phyloP scores from a whole-genome alignment of 2,329 filamentous ascomycete species.

The Dothideomycetes sp. region DNA sequence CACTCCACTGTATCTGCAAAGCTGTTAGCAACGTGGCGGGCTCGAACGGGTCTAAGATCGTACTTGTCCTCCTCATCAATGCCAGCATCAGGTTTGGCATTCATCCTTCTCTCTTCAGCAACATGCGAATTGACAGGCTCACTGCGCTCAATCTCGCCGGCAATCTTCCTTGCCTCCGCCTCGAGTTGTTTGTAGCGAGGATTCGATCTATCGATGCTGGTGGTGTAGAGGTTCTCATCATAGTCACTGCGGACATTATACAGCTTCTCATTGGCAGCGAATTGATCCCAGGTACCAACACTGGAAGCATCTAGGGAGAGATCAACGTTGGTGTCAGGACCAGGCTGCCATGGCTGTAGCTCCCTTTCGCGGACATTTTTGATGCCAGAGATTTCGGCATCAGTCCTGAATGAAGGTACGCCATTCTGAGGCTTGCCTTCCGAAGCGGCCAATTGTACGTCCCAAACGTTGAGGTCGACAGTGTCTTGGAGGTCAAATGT shows the following conservation, averaged over 20 bases:
- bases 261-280: slow-evolving; percentile 74
- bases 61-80: slow-evolving; percentile 88
- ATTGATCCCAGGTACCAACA: slow-evolving; percentile 70
- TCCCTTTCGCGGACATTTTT: slow-evolving; percentile 52
- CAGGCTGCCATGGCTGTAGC: slow-evolving; percentile 73
- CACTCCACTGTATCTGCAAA: slow-evolving; percentile 89
- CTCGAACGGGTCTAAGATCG: slow-evolving; percentile 16
- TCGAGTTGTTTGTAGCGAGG: slow-evolving; percentile 70
- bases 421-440: slow-evolving; percentile 46
- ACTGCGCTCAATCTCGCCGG: slow-evolving; percentile 77
- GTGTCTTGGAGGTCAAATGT: slow-evolving; percentile 52
- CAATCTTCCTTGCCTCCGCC: slow-evolving; percentile 71
- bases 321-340: slow-evolving; percentile 44
- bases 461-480: slow-evolving; percentile 42
- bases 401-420: slow-evolving; percentile 66
- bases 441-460: slow-evolving; percentile 42
- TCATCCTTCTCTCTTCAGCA: slow-evolving; percentile 69
- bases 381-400: slow-evolving; percentile 75
- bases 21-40: too few species aligned
- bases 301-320: slow-evolving; percentile 55
- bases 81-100: slow-evolving; percentile 53
- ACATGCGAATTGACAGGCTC: slow-evolving; percentile 68
- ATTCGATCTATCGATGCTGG: slow-evolving; percentile 71
- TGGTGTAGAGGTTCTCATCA: slow-evolving; percentile 91
- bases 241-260: slow-evolving; percentile 88